Base-by-base conservation (phyloP, 495 filamentous ascomycete species). In the Hyaloscypha hepaticicola region DNA sequence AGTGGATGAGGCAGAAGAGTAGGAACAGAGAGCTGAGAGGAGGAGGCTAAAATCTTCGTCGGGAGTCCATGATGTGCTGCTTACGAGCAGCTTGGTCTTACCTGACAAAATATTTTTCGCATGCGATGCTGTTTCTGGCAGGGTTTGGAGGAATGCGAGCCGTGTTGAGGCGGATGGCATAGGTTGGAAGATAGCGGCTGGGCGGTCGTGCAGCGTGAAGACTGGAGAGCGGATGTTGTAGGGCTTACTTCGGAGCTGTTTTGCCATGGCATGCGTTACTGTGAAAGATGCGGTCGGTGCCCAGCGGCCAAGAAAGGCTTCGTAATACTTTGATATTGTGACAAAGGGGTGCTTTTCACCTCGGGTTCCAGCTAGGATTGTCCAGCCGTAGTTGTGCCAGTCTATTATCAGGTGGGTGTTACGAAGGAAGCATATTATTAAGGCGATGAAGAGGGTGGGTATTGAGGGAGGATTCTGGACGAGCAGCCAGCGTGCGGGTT, bases 301-400 rank as follows among this genome's bases (percentile, higher is more conserved):
- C 62, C 66, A 80, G 33, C 83, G 82, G 55, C 89, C 86, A 56
- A 96, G 85, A 19, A 78, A 69, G 41, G 76, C 81, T 71, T 99
- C 95, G 73, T 96, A 97, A 70, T 84, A 79, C 55, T 84, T 85
- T 2, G 92, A 89, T 22, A 94, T 70, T 60, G 68, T 78, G 19
- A 97, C 93, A 8, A 98, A 81, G 0, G 90, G 91, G 73, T 97
- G 94, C 62, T 51, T 82, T 75, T 45, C 87, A 72, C 77, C 91
- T 84, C 72, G 90, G 69, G 69, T 81, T 48, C 76, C 74, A 25
- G 90, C 86, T 5, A 99, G 86, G 63, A 98, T 94, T n/a, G 90
- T 93, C 81, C 91, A 97, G 66, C 95, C 94, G 75, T 97, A 97
- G 75, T 99, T 99, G 79, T 99, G 95, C 95, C 95, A 99, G 77